These are phyloP conservation scores for Stachybotrys chlorohalonatus DNA, from an alignment of 2,329 filamentous ascomycete species.

Conservation along the genomic window DNA sequence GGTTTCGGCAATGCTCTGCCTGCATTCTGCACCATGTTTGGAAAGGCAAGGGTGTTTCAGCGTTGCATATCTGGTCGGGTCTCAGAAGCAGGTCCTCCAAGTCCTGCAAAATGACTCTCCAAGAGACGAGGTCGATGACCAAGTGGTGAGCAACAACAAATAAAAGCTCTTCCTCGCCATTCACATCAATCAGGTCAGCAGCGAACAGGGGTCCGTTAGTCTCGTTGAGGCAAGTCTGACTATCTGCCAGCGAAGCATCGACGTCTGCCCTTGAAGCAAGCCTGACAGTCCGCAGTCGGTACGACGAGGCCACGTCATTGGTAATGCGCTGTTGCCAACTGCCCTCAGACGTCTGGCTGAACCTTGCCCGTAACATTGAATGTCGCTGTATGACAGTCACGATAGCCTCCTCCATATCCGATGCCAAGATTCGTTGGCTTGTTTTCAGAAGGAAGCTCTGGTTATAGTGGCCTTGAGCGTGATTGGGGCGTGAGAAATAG, in stretches of 20 bases:
- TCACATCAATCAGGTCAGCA: slow-evolving; percentile 7
- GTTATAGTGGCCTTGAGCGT: slow-evolving; percentile 5
- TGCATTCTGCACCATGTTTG: slow-evolving; percentile 29
- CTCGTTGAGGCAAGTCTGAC: slow-evolving; percentile 3
- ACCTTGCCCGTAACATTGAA: slow-evolving; percentile 8
- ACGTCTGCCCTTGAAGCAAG: not conserved
- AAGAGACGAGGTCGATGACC: slow-evolving; percentile 36
- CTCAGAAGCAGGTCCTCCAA: slow-evolving; percentile 26
- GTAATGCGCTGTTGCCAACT: slow-evolving; percentile 3
- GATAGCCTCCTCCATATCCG: slow-evolving; percentile 1
- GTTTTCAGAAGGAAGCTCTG: slow-evolving; percentile 7
- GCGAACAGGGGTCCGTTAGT: slow-evolving; percentile 8
- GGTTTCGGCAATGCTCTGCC: slow-evolving; percentile 3
- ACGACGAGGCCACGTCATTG: slow-evolving; percentile 1
- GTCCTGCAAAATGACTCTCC: slow-evolving; percentile 33
- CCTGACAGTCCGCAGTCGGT: not conserved
- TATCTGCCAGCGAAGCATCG: not conserved
- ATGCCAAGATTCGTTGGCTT: not conserved
- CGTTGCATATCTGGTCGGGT: slow-evolving; percentile 3
- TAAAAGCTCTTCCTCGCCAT: slow-evolving; percentile 14
- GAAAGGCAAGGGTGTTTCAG: slow-evolving; percentile 17
- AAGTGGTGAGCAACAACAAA: slow-evolving; percentile 28
- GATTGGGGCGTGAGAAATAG: slow-evolving; percentile 2
- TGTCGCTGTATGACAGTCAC: slow-evolving; percentile 4
- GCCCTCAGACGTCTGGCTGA: not conserved